Evolutionary conservation across 768 basidiomycete genomes (phyloP), one percentile per base, ranked within the genome.

Genomic region (Phlegmacium glaucopus): DNA sequence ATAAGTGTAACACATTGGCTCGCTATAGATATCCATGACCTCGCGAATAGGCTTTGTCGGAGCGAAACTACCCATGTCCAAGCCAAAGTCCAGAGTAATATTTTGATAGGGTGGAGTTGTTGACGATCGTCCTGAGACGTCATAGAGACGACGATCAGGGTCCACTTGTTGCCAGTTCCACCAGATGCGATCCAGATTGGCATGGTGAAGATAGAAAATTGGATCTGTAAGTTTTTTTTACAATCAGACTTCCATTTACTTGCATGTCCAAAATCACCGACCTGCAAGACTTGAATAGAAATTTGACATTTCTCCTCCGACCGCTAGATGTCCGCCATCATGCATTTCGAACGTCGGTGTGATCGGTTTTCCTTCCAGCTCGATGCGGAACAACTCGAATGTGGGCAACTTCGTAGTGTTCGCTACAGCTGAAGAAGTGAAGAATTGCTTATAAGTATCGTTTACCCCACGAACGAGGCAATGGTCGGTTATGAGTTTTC

Each of bases 261-360:
- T 38, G 9, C 15, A 16, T 3, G 13, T 13, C 17, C 18, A 10
- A 45, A 11, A 12, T 1, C 26, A 54, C 67, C 50, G 11, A 65
- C 71, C 71, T 61, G 64, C 69, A 9, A 68, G 69, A 42, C 70
- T 72, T 2, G 70, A 70, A 49, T 62, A 71, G 6, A 57, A 45
- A 47, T 72, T 66, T 16, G 52, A 48, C 59, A 62, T 52, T 3
- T 64, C 63, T 5, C 63, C 72, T 2, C 68, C 69, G 13, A 72
- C 55, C 1, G 52, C 45, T n/a, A 61, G 45, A 54, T 72, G 71
- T 2, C 68, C 72, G 0, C 55, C 63, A 37, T 70, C 71, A 34
- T 72, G 71, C 27, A 65, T 37, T 26, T 61, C 66, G 17, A 56
- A 48, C 6, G 48, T 50, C 13, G 47, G 26, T 1, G 62, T 66